Base-by-base conservation (phyloP, 192 early-diverging fungal genomes). In the Podila horticola region DNA sequence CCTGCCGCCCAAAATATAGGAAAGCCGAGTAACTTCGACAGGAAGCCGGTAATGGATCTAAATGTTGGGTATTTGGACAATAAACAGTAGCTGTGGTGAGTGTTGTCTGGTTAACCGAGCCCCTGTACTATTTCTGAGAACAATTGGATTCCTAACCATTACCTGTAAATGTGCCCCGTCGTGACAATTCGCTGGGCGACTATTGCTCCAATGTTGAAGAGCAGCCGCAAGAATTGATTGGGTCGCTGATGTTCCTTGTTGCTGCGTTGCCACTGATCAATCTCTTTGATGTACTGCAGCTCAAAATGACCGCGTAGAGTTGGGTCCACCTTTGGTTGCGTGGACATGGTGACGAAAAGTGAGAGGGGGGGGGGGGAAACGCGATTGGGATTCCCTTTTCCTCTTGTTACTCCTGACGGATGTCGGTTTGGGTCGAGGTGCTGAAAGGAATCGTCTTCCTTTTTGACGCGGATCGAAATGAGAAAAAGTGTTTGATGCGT, bases 211-310 rank as follows among this genome's bases (percentile, higher is more conserved):
- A 60, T 22, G 45, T 81, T 81, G 66, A 81, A 33, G 15, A 72
- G 19, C 28, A 81, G 48, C 9, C 77, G 63, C 12, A 20, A 38
- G 71, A 81, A 81, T 0, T 71, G 52, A 41, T 81, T 73, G 11
- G 77, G 77, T 3, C 71, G 70, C 3, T 73, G 77, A 28, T 24
- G 34, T 36, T 36, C 34, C 34, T 8, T 45, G 45, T 81, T 64
- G 34, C 62, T 69, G 52, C 66, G 67, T 65, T 72, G 72, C 77
- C 77, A 81, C 50, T 73, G 66, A 33, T 81, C 77, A 19, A 81
- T 69, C 48, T 67, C 73, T 33, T 72, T 69, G 24, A 81, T 81
- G 19, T 71, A 73, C 9, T 71, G 77, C 6, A 81, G 62, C 45
- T 81, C 77, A 26, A 73, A 81, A 0, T 62, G 31, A 5, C 77